Conservation (phyloP, 2,329 filamentous ascomycete genomes). For the Colletotrichum camelliae region DNA sequence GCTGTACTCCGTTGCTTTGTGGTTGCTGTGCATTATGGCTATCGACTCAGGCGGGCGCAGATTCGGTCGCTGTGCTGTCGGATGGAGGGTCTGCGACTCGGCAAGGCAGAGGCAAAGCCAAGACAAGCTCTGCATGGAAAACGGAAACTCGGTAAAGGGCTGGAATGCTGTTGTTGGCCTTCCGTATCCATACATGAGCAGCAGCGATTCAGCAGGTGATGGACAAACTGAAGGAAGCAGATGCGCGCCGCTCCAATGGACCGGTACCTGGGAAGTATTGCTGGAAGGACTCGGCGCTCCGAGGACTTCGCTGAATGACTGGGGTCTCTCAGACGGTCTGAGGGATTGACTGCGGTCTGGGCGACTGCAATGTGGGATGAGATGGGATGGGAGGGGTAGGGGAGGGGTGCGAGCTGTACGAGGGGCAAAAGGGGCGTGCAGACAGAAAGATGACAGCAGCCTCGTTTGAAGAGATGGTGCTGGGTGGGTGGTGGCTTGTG, state of each 20-base stretch:
- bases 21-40: not conserved
- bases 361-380: constrained; percentile 10
- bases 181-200: not conserved
- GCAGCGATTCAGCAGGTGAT: not conserved
- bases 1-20: not conserved
- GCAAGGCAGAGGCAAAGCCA: not conserved
- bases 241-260: constrained; percentile 8
- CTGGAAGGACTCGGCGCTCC: not conserved
- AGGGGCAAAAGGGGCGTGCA: constrained; percentile 7
- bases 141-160: not conserved
- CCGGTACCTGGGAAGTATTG: constrained; percentile 16
- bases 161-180: not conserved
- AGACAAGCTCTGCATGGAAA: not conserved
- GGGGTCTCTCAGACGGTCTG: constrained; percentile 1
- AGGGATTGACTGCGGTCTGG: not conserved
- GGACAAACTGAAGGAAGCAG: not conserved
- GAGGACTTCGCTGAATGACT: constrained; percentile 3
- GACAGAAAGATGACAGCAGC: constrained; percentile 11
- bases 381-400: constrained; percentile 12
- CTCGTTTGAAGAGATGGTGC: not conserved
- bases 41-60: not conserved
- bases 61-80: not conserved
- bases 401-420: not conserved
- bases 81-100: not conserved
- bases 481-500: not conserved